phyloP scores from a whole-genome alignment of 208 protist species.

The Crithidia sp. region DNA sequence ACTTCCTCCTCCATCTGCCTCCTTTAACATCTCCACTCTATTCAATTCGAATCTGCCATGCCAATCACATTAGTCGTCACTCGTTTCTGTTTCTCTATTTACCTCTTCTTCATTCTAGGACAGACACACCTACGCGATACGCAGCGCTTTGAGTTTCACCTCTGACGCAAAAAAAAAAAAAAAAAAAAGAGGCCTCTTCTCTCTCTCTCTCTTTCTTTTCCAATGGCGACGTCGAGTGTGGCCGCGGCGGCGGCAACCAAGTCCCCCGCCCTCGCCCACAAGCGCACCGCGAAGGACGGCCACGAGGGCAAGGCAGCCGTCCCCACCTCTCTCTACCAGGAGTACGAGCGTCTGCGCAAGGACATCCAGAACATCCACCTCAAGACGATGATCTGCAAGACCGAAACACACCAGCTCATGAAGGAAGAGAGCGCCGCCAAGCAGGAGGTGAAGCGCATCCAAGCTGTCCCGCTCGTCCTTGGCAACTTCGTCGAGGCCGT shows the following conservation, averaged over 20 bases:
- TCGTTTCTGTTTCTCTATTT: too few species aligned
- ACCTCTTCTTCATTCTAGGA: not conserved
- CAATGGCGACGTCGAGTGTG: conserved; percentile 13
- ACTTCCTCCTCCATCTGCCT: too few species aligned
- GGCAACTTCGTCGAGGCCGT: conserved; percentile 99
- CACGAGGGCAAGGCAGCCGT: conserved; percentile 4
- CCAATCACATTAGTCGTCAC: too few species aligned
- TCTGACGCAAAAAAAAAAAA: not conserved
- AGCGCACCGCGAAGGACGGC: conserved; percentile 8
- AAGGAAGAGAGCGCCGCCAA: conserved; percentile 90
- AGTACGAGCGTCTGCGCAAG: conserved; percentile 77
- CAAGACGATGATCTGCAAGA: conserved; percentile 91
- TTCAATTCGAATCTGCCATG: too few species aligned
- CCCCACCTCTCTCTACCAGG: conserved; percentile 68
- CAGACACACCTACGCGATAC: not conserved
- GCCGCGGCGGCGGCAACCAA: conserved; percentile 19
- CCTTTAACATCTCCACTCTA: too few species aligned
- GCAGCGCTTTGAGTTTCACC: not conserved
- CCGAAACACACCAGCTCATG: conserved; percentile 88
- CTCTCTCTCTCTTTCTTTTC: not conserved
- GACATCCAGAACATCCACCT: conserved; percentile 81
- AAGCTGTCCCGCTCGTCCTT: conserved; percentile 99
- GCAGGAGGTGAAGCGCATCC: conserved; percentile 98
- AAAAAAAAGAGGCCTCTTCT: not conserved
- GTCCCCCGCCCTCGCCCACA: conserved; percentile 13